A percentile compares a stretch with the other conserved stretches of the same genome.
Conservation (phyloP, 2,329 filamentous ascomycete genomes). For the Sordariomycetes sp. region DNA sequence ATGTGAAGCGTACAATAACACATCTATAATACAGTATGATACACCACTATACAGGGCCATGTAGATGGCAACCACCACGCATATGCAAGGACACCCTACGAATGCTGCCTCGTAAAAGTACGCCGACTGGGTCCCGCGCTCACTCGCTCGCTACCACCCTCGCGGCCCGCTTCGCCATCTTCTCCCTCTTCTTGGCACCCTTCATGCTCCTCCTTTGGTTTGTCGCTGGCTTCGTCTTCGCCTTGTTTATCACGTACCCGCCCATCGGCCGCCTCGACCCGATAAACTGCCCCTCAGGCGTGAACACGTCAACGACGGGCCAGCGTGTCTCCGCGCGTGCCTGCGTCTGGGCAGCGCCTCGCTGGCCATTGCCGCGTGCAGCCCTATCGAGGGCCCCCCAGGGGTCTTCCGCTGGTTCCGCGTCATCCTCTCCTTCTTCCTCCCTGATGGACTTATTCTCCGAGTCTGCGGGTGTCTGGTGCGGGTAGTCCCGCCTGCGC, state of each 20-base stretch:
- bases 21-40: not conserved
- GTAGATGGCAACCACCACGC: not conserved
- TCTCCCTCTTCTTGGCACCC: constrained; percentile 42
- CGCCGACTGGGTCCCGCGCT: not conserved
- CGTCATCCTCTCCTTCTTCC: constrained; percentile 8
- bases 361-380: constrained; percentile 7
- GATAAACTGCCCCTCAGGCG: constrained; percentile 74
- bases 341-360: constrained; percentile 8
- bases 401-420: constrained; percentile 8
- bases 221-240: constrained; percentile 12
- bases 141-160: constrained; percentile 13
- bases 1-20: not conserved
- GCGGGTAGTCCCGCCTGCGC: constrained; percentile 30
- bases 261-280: constrained; percentile 57
- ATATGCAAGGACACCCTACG: not conserved
- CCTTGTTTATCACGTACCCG: constrained; percentile 55
- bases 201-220: constrained; percentile 59
- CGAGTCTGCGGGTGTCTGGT: constrained; percentile 5
- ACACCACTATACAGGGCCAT: not conserved
- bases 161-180: constrained; percentile 20
- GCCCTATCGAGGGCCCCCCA: constrained; percentile 7
- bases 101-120: not conserved
- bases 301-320: constrained; percentile 76
- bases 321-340: constrained; percentile 28
- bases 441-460: constrained; percentile 11